A percentile compares a stretch with the other conserved stretches of the same genome.
Conservation (phyloP, 2,329 filamentous ascomycete species). For the Talaromyces sp. region DNA sequence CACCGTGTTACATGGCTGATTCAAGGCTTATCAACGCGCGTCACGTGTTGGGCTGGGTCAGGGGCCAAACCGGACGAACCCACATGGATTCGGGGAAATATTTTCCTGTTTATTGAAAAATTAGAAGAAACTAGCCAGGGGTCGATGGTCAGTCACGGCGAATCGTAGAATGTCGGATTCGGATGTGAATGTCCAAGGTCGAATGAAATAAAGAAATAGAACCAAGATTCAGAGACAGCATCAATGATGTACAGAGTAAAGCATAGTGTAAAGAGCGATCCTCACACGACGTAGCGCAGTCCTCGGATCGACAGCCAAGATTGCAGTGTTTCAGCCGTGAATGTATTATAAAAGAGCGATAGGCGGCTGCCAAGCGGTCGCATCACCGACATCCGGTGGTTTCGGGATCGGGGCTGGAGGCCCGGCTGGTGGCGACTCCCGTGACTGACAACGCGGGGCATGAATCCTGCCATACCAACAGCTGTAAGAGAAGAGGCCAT, state of each 20-base stretch:
- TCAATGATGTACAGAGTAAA: too few relatives aligned
- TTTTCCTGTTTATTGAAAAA: too few relatives aligned
- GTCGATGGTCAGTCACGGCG: too few relatives aligned
- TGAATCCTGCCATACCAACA: background rate
- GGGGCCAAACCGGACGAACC: background rate
- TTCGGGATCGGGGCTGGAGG: background rate
- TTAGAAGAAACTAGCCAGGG: too few relatives aligned
- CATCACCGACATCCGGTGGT: background rate
- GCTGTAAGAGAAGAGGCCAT: background rate
- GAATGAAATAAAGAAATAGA: too few relatives aligned
- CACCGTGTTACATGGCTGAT: background rate
- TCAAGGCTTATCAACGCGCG: background rate
- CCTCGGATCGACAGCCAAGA: background rate
- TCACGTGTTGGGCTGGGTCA: background rate
- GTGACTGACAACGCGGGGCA: background rate
- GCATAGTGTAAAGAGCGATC: too few relatives aligned
- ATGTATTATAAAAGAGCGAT: too few relatives aligned
- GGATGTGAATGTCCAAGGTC: too few relatives aligned
- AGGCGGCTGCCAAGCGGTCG: background rate
- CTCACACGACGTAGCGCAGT: background rate
- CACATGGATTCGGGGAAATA: background rate
- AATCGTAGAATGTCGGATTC: too few relatives aligned
- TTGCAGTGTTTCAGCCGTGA: background rate
- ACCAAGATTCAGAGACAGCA: too few relatives aligned
- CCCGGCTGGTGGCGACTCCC: background rate